Evolutionary conservation across 2,329 filamentous ascomycete genomes (phyloP).

Genomic region (Alternaria ethzedia): DNA sequence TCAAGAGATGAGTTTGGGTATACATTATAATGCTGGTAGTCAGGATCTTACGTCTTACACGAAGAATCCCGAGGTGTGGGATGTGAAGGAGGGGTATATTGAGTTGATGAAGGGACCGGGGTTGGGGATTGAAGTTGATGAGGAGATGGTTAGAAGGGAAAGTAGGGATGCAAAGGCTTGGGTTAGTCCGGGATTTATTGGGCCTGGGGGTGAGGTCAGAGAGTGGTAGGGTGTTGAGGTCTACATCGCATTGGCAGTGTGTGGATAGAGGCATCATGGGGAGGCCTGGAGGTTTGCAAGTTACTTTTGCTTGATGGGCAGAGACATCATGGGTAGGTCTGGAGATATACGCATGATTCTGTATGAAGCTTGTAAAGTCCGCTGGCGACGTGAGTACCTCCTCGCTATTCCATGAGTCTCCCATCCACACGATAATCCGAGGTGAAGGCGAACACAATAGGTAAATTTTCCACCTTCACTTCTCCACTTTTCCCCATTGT

Average conservation of each 20-base stretch:
- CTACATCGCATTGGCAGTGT: not conserved
- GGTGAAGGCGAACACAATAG: not conserved
- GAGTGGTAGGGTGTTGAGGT: conserved; percentile 63
- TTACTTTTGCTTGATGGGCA: not conserved
- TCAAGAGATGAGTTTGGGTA: conserved; percentile 79
- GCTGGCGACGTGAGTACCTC: not conserved
- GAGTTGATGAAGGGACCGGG: conserved; percentile 65
- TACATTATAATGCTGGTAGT: conserved; percentile 71
- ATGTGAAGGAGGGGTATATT: conserved; percentile 71
- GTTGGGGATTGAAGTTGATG: conserved; percentile 72
- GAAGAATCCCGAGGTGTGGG: conserved; percentile 68
- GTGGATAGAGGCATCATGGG: not conserved
- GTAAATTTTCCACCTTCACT: not conserved
- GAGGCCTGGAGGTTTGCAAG: not conserved
- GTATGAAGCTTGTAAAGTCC: not conserved
- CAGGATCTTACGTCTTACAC: conserved; percentile 64
- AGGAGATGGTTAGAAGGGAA: conserved; percentile 68
- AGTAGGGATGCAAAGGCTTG: conserved; percentile 68
- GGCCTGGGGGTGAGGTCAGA: conserved; percentile 68
- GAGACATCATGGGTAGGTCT: not conserved
- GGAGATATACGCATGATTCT: not conserved
- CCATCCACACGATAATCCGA: not conserved
- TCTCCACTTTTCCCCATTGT: not conserved
- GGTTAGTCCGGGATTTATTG: conserved; percentile 70
- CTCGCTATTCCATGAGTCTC: not conserved